Conservation (phyloP, 176 grass and related monocot genomes). For the Triticum turgidum region DNA sequence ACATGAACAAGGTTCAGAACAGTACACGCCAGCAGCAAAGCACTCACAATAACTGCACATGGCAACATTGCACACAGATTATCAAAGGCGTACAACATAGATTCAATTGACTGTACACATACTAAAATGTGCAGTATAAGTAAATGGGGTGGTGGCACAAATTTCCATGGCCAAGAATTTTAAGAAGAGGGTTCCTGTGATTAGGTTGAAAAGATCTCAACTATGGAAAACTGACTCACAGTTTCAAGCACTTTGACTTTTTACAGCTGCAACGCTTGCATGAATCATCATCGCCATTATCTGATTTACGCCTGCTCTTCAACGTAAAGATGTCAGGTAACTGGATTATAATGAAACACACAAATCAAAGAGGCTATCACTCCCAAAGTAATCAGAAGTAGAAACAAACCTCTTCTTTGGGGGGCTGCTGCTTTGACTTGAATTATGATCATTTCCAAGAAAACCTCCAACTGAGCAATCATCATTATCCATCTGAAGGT, state of each 20-base stretch:
- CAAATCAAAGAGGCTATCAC: neutral
- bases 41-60: constrained; percentile 94
- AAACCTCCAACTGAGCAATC: constrained; percentile 47
- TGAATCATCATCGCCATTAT: constrained; percentile 64
- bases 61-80: neutral
- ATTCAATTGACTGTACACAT: neutral
- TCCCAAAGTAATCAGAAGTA: neutral
- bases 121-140: neutral
- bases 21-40: constrained; percentile 99
- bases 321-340: constrained; percentile 23
- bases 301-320: constrained; percentile 66
- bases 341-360: neutral
- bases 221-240: constrained; percentile 48
- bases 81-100: constrained; percentile 16
- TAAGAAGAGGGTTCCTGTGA: neutral
- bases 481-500: constrained; percentile 45
- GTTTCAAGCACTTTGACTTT: constrained; percentile 99
- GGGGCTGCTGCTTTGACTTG: constrained; percentile 71
- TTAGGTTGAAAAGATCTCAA: constrained; percentile 3
- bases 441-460: constrained; percentile 52
- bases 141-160: neutral
- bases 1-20: constrained; percentile 91
- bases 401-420: constrained; percentile 80
- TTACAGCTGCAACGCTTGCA: constrained; percentile 99
- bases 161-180: constrained; percentile 22